These are phyloP conservation scores for Brassica juncea DNA, from an alignment of 345 rosid species.

Conservation along the genomic window DNA sequence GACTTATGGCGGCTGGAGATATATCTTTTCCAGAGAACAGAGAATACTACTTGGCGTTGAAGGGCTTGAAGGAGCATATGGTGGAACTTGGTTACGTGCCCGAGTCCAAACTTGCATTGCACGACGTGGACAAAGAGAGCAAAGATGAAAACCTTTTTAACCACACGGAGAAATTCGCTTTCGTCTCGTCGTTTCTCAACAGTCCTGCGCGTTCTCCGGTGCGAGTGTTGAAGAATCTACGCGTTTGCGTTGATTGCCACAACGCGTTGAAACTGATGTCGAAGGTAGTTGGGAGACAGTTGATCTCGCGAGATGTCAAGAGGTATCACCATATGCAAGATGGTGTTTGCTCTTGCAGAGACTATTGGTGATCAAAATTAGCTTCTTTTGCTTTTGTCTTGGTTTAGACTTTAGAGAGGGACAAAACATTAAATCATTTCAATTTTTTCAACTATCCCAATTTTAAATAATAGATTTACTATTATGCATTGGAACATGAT, in stretches of 20 bases:
- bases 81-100: conserved; percentile 76
- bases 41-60: conserved; percentile 55
- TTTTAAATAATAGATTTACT: background rate
- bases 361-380: conserved; percentile 64
- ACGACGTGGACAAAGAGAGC: conserved; percentile 79
- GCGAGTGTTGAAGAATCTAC: conserved; percentile 65
- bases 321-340: conserved; percentile 74
- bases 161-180: conserved; percentile 78
- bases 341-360: conserved; percentile 68
- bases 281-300: conserved; percentile 65
- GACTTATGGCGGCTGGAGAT: conserved; percentile 76
- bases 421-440: background rate
- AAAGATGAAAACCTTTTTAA: conserved; percentile 76
- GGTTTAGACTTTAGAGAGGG: background rate
- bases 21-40: conserved; percentile 69
- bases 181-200: conserved; percentile 50
- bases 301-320: conserved; percentile 72
- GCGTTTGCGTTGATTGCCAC: conserved; percentile 85
- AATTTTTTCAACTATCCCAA: background rate
- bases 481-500: background rate
- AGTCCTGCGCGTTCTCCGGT: conserved; percentile 55
- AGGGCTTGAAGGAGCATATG: conserved; percentile 65
- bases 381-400: background rate
- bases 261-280: conserved; percentile 70
- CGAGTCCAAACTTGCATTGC: conserved; percentile 62